Evolutionary conservation across 2,329 filamentous ascomycete species (phyloP).

Genomic region (Rhytidhysteron rufulum): DNA sequence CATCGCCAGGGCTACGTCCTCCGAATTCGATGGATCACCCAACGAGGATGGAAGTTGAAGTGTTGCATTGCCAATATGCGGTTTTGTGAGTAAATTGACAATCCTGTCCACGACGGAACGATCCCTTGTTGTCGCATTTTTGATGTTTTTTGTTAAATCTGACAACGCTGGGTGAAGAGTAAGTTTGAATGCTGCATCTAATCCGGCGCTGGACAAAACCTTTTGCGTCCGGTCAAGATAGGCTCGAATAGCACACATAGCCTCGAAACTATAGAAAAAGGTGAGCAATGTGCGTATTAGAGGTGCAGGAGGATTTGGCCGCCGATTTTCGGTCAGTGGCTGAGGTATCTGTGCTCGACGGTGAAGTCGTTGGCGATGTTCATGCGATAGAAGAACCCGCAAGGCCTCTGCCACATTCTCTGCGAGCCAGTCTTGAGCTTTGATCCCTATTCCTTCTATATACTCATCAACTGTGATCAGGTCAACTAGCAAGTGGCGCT

Average conservation of each 20-base stretch:
- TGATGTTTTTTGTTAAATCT: conserved; percentile 23
- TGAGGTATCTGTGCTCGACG: conserved; percentile 63
- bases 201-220: conserved; percentile 24
- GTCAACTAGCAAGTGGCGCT: conserved; percentile 63
- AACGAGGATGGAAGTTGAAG: conserved; percentile 21
- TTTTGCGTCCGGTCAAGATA: conserved; percentile 23
- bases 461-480: conserved; percentile 59
- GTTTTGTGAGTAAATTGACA: conserved; percentile 24
- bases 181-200: conserved; percentile 22
- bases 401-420: conserved; percentile 64
- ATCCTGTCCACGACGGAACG: conserved; percentile 30
- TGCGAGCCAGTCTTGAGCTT: conserved; percentile 49
- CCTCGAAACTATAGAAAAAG: conserved; percentile 48
- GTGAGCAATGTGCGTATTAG: conserved; percentile 58
- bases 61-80: conserved; percentile 25
- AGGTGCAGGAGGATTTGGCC: conserved; percentile 49
- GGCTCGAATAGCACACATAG: conserved; percentile 31
- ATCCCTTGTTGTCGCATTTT: conserved; percentile 19
- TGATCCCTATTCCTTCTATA: conserved; percentile 14
- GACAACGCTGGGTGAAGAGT: conserved; percentile 24
- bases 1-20: conserved; percentile 22
- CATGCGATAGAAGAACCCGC: conserved; percentile 71
- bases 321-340: conserved; percentile 50
- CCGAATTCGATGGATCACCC: conserved; percentile 10
- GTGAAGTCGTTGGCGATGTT: conserved; percentile 71